Evolutionary conservation across 495 filamentous ascomycete genomes (phyloP).

Genomic region (Clohesyomyces aquaticus): DNA sequence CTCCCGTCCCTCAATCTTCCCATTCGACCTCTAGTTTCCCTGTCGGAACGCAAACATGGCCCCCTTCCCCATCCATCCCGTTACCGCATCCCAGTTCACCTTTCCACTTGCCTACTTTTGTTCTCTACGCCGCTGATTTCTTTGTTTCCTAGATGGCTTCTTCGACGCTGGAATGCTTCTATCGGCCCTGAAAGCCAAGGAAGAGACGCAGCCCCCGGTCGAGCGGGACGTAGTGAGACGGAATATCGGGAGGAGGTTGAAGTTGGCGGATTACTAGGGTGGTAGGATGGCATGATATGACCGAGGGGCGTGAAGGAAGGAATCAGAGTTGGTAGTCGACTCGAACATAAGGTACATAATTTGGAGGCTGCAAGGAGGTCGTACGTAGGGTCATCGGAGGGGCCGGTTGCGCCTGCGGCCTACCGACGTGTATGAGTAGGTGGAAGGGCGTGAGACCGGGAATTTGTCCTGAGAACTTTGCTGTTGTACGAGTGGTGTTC

Average conservation of each 20-base stretch:
- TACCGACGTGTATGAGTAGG: too few relatives aligned
- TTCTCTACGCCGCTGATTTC: conserved; percentile 41
- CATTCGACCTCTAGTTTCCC: conserved; percentile 42
- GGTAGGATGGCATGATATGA: too few relatives aligned
- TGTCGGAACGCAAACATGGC: too few relatives aligned
- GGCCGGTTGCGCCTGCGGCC: too few relatives aligned
- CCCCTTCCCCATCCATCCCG: neutral
- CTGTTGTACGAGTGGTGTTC: too few relatives aligned
- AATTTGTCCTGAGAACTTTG: too few relatives aligned
- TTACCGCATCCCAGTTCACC: neutral
- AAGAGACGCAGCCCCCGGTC: conserved; percentile 51
- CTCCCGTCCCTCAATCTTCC: conserved; percentile 28
- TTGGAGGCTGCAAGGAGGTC: too few relatives aligned
- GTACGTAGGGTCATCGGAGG: too few relatives aligned
- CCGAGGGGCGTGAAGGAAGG: too few relatives aligned
- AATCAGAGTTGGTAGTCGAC: too few relatives aligned
- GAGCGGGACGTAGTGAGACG: conserved; percentile 53
- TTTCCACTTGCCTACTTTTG: neutral
- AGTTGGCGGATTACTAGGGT: conserved; percentile 45
- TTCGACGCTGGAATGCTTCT: conserved; percentile 94
- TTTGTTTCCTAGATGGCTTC: conserved; percentile 73
- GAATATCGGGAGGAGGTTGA: conserved; percentile 50
- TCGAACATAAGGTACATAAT: too few relatives aligned
- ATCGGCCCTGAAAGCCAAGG: conserved; percentile 73
- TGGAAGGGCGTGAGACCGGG: too few relatives aligned